A percentile compares a stretch with the other conserved stretches of the same genome.
Evolutionary conservation across 768 basidiomycete genomes (phyloP).

Genomic region (Phylloporus arenicola): DNA sequence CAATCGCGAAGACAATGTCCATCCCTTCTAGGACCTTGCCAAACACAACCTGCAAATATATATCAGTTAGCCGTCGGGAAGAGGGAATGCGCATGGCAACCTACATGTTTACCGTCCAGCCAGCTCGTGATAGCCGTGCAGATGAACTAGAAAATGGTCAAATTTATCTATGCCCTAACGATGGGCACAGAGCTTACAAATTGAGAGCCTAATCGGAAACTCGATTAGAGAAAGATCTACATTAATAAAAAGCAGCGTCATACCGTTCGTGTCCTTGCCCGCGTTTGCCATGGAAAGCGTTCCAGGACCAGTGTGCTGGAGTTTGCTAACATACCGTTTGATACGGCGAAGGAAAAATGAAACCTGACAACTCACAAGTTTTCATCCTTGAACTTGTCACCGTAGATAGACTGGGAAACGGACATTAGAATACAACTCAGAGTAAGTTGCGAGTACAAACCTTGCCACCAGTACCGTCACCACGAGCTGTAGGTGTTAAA

Average conservation of each 20-base stretch:
- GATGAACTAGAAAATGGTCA: slow-evolving; percentile 64
- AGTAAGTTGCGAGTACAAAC: slow-evolving; percentile 31
- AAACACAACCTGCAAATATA: slow-evolving; percentile 69
- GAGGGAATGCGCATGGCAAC: slow-evolving; percentile 13
- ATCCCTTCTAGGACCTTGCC: slow-evolving; percentile 90
- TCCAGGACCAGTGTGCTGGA: slow-evolving; percentile 86
- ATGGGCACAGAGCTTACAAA: slow-evolving; percentile 51
- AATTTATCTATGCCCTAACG: not conserved
- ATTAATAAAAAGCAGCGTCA: slow-evolving; percentile 1
- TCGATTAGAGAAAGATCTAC: not conserved
- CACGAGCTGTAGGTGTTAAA: slow-evolving; percentile 47
- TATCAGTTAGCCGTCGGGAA: not conserved
- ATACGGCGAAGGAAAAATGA: not conserved
- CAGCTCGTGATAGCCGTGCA: slow-evolving; percentile 82
- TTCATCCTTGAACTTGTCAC: slow-evolving; percentile 87
- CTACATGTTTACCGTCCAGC: slow-evolving; percentile 86
- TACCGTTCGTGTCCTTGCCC: slow-evolving; percentile 89
- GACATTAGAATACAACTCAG: slow-evolving; percentile 1
- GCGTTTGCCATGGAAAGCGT: slow-evolving; percentile 93
- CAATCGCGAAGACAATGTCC: slow-evolving; percentile 76
- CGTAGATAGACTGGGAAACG: slow-evolving; percentile 72
- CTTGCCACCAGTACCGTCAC: slow-evolving; percentile 91
- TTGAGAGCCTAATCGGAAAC: slow-evolving; percentile 60
- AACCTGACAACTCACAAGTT: slow-evolving; percentile 66
- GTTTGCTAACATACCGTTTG: slow-evolving; percentile 57